These are phyloP conservation scores for Zea luxurians DNA, from an alignment of 176 grass and related monocot species.

Conservation along the genomic window DNA sequence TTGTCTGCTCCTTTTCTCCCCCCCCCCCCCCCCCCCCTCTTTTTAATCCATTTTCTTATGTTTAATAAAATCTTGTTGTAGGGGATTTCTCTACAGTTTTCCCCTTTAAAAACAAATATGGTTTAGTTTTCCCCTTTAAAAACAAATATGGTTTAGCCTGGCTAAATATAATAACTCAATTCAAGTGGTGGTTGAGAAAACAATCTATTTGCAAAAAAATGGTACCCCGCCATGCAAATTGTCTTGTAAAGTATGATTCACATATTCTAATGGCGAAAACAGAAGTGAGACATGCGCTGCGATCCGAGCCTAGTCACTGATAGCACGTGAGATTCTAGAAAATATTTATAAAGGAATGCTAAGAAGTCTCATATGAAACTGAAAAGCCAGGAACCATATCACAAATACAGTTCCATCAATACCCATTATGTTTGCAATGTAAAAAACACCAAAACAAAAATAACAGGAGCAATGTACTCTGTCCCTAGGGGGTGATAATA, in stretches of 20 bases:
- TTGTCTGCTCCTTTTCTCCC: too few species aligned
- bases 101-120: too few species aligned
- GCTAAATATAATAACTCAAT: background rate
- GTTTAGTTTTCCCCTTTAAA: too few species aligned
- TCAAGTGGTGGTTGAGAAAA: background rate
- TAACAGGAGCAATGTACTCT: background rate
- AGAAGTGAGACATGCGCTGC: background rate
- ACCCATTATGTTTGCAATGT: constrained; percentile 5
- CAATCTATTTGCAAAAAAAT: background rate
- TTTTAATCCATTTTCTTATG: too few species aligned
- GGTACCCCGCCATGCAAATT: background rate
- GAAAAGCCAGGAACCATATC: constrained; percentile 1
- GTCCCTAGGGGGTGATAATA: too few species aligned
- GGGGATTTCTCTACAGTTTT: too few species aligned
- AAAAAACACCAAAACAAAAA: constrained; percentile 28
- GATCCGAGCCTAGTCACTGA: too few species aligned
- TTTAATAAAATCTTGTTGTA: too few species aligned
- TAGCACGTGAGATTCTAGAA: constrained; percentile 7
- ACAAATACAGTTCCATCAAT: background rate
- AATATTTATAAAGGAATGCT: constrained; percentile 18
- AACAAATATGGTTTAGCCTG: background rate
- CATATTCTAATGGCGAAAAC: background rate
- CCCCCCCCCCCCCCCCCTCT: too few species aligned
- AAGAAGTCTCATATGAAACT: background rate
- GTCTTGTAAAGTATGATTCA: background rate